These are phyloP conservation scores for Brassica nigra DNA, from an alignment of 345 rosid genomes.

Conservation along the genomic window DNA sequence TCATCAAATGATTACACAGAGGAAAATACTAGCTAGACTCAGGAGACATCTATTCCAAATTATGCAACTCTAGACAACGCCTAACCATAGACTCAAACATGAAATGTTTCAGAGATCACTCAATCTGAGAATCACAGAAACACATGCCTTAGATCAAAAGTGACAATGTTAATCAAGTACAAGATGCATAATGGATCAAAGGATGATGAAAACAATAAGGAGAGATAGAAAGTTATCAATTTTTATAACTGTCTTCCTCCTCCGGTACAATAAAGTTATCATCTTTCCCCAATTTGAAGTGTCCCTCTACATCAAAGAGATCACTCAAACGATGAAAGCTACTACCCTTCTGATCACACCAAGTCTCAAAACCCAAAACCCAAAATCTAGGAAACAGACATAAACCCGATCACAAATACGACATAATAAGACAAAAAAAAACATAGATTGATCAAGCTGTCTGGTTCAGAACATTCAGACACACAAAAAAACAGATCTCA, in stretches of 20 bases:
- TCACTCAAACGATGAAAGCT: neutral
- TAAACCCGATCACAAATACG: conserved; percentile 27
- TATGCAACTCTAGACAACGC: neutral
- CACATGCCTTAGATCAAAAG: neutral
- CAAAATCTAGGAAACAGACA: conserved; percentile 33
- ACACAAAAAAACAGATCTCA: conserved; percentile 29
- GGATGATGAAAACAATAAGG: neutral
- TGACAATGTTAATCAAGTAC: neutral
- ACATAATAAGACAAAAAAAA: neutral
- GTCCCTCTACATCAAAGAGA: conserved; percentile 11
- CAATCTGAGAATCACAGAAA: conserved; percentile 5
- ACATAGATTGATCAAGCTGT: neutral
- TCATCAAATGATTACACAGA: conserved; percentile 3
- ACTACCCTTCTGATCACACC: neutral
- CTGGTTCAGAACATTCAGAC: neutral
- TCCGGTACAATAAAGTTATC: neutral
- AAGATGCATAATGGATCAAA: neutral
- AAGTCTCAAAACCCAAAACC: neutral
- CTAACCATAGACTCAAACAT: neutral
- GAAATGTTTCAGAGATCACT: neutral
- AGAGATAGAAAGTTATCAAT: neutral
- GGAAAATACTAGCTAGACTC: neutral
- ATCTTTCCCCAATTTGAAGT: conserved; percentile 3
- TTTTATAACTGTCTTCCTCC: neutral
- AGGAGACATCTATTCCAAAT: no score